Base-by-base conservation (phyloP, 2,329 filamentous ascomycete species). In the Paracoccidioides lutzii region DNA sequence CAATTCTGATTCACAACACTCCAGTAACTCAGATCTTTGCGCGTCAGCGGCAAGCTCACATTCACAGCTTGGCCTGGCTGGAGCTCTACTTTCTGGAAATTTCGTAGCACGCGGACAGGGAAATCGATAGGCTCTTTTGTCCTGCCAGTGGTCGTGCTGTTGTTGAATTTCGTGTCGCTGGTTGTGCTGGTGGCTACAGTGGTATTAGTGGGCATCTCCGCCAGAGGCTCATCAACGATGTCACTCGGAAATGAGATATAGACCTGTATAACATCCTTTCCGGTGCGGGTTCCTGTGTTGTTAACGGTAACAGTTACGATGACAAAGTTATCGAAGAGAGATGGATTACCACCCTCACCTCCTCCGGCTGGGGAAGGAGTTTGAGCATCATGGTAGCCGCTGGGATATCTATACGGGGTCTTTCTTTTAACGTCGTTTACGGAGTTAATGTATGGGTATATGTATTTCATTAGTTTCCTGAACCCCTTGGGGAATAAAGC, bases 371-470 rank as follows among this genome's bases (percentile, higher is more conserved):
- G 74, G n/a, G 83, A 87, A 0, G 69, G 74, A 0, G 72, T 64
- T 52, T 78, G 78, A 2, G 63, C 63, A 15, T 67, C 68, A 61
- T 76, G 71, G 69, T 81, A 87, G 33, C 77, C 82, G 1, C 73
- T 73, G 1, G 78, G 83, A 62, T 79, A 84, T 30, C 67, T 71
- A 60, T 75, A 78, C 42, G 61, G 64, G 42, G 61, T 64, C 7
- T 63, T 73, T 7, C 67, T 67, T 58, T 72, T 67, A 22, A 78
- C 73, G 5, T 78, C 76, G 12, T 78, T 73, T 8, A 75, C 65
- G 0, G 71, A 75, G 6, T 75, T 67, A 30, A 88, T 75, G 67
- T 87, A 90, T 0, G 86, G 85, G 65, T 90, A 90, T 55, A 90
- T 78, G 67, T 85, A 88, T 63, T 85, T 86, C 54, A 78, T 74